Evolutionary conservation across 1,284 basidiomycete species (phyloP), one percentile per base, ranked within the genome.

Genomic region (Malassezia vespertilionis): DNA sequence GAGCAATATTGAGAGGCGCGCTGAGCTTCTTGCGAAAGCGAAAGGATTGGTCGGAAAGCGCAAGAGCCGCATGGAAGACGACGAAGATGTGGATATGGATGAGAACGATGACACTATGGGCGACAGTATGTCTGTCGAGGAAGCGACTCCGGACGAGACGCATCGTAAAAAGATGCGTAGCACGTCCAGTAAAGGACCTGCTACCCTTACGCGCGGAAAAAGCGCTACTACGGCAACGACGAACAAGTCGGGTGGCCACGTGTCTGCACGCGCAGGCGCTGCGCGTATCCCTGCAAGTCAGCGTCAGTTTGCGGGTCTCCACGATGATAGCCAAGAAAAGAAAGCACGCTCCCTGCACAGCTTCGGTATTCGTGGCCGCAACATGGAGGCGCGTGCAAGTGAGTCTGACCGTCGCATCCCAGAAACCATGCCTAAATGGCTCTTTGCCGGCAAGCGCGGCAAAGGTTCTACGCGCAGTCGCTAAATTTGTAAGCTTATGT

Each of bases 1-100:
- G 5, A 82, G 81, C 57, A 79, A 80, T 44, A 82, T 99, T 61
- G 80, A 89, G 69, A 85, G 84, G 58, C 82, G 91, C 26, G 93
- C 90, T 1, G 79, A 79, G 65, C 77, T 83, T 63, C 74, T 96
- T 39, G 84, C 85, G 23, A 87, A 88, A 73, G 74, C 81, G 17
- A 79, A 81, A 43, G 82, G 81, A 18, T 57, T 75, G 26, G 61
- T 60, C 5, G 78, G 82, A 65, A 87, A 87, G 73, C 75, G 84
- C 44, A 74, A 75, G 64, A 72, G 73, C 23, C 74, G 63, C 8
- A 59, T 54, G 6, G 77, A 76, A 22, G 62, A 63, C 22, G 60
- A 61, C 6, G 63, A 71, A 44, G 75, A 74, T 48, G 76, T 75
- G 17, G 65, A 72, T n/a, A 59, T 53, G 14, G 53, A 55, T 6